These are phyloP conservation scores for Suhomyces faveliae DNA, from an alignment of 805 yeast genomes.

Conservation along the genomic window DNA sequence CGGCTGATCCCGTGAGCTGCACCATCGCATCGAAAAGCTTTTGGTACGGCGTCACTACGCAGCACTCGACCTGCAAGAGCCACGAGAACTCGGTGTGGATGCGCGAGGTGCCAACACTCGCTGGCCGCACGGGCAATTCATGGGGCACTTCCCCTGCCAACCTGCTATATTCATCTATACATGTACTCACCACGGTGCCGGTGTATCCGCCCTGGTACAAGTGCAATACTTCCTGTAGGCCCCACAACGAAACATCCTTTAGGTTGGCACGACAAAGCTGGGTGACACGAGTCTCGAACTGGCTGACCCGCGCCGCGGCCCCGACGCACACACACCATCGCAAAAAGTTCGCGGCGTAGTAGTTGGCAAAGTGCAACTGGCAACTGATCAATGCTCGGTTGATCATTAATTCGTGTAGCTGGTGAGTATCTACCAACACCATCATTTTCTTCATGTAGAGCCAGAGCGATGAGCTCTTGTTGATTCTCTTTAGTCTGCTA, in stretches of 20 bases:
- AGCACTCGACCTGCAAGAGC: conserved; percentile 15
- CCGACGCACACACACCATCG: conserved; percentile 22
- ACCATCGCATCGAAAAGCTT: neutral
- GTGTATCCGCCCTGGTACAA: conserved; percentile 4
- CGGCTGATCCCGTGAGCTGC: neutral
- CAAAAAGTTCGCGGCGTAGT: conserved; percentile 35
- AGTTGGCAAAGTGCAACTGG: conserved; percentile 38
- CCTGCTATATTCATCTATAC: conserved; percentile 9
- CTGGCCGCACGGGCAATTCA: neutral
- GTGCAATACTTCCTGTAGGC: conserved; percentile 1
- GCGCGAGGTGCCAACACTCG: neutral
- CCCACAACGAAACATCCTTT: conserved; percentile 20
- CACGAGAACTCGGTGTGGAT: conserved; percentile 10
- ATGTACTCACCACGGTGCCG: neutral
- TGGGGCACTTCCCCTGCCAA: neutral
- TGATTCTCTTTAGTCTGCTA: conserved; percentile 31
- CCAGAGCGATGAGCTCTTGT: conserved; percentile 43
- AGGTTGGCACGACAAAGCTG: conserved; percentile 13
- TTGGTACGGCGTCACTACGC: conserved; percentile 10
- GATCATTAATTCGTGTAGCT: conserved; percentile 7
- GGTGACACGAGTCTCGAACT: neutral
- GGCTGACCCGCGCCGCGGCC: neutral
- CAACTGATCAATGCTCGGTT: conserved; percentile 27
- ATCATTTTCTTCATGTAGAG: conserved; percentile 27
- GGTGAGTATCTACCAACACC: neutral